These are phyloP conservation scores for Hyaloscypha variabilis DNA, from an alignment of 495 filamentous ascomycete genomes.

Conservation along the genomic window DNA sequence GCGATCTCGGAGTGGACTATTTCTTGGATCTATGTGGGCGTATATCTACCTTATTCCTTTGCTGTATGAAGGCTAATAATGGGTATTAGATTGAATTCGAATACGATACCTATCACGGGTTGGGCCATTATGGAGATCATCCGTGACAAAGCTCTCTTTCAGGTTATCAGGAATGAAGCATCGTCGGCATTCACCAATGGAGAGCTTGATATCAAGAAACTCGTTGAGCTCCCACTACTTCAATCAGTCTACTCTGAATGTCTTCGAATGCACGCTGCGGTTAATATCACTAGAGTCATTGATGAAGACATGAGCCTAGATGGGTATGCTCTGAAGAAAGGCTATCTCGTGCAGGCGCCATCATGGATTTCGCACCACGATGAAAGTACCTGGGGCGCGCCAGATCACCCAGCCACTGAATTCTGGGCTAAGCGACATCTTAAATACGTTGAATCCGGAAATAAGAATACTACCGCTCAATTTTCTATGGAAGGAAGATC, in stretches of 20 bases:
- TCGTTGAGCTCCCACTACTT: slow-evolving; percentile 38
- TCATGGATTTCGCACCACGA: slow-evolving; percentile 32
- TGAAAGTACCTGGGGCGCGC: slow-evolving; percentile 32
- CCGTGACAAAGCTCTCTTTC: slow-evolving; percentile 30
- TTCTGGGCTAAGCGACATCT: slow-evolving; percentile 41
- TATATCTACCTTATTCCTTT: slow-evolving; percentile 2
- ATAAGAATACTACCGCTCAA: background rate
- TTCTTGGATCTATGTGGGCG: slow-evolving; percentile 18
- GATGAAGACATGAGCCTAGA: slow-evolving; percentile 25
- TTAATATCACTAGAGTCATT: slow-evolving; percentile 33
- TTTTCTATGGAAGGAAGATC: slow-evolving; percentile 24
- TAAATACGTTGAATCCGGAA: slow-evolving; percentile 1
- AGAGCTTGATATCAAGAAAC: slow-evolving; percentile 29
- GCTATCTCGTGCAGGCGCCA: slow-evolving; percentile 32
- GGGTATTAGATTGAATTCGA: slow-evolving; percentile 33
- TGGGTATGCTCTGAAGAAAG: slow-evolving; percentile 30
- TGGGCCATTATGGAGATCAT: slow-evolving; percentile 37
- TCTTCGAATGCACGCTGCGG: slow-evolving; percentile 38
- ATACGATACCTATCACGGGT: slow-evolving; percentile 33
- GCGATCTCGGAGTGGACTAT: background rate
- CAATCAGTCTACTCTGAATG: slow-evolving; percentile 42
- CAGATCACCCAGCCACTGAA: slow-evolving; percentile 34
- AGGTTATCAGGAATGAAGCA: slow-evolving; percentile 30
- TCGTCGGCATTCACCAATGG: slow-evolving; percentile 11
- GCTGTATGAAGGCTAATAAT: slow-evolving; percentile 5